Conservation (phyloP, 495 filamentous ascomycete genomes). For the Hypomontagnella monticulosa region DNA sequence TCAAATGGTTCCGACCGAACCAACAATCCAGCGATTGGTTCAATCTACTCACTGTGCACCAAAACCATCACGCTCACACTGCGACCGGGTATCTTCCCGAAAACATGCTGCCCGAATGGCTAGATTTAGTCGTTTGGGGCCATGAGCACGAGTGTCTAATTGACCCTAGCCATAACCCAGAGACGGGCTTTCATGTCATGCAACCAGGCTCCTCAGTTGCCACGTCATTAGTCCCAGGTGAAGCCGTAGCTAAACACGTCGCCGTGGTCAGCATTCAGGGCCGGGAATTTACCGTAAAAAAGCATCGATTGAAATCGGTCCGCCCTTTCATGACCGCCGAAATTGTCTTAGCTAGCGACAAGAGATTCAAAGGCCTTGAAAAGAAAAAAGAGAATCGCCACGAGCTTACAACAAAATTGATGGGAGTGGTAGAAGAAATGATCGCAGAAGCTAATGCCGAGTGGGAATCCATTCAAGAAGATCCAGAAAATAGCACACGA, state of each 20-base stretch:
- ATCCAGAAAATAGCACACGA: slow-evolving; percentile 62
- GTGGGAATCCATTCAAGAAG: slow-evolving; percentile 78
- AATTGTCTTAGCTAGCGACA: slow-evolving; percentile 78
- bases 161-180: slow-evolving; percentile 79
- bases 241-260: slow-evolving; percentile 91
- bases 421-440: slow-evolving; percentile 79
- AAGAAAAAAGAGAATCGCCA: slow-evolving; percentile 83
- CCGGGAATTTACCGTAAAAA: slow-evolving; percentile 81
- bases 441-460: slow-evolving; percentile 84
- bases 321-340: slow-evolving; percentile 91
- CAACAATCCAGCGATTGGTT: slow-evolving; percentile 93
- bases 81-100: slow-evolving; percentile 92
- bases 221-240: slow-evolving; percentile 88
- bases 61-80: slow-evolving; percentile 93
- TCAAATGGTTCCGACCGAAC: slow-evolving; percentile 88
- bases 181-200: slow-evolving; percentile 93
- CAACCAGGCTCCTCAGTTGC: slow-evolving; percentile 97
- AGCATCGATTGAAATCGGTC: slow-evolving; percentile 85
- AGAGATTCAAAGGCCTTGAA: slow-evolving; percentile 77
- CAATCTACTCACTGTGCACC: slow-evolving; percentile 94
- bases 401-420: slow-evolving; percentile 79
- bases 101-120: slow-evolving; percentile 89
- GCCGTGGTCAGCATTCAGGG: slow-evolving; percentile 85
- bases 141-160: slow-evolving; percentile 98
- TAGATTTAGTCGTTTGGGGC: slow-evolving; percentile 94